These are phyloP conservation scores for Microbotryum scabiosae DNA, from an alignment of 1,284 basidiomycete genomes.

Conservation along the genomic window DNA sequence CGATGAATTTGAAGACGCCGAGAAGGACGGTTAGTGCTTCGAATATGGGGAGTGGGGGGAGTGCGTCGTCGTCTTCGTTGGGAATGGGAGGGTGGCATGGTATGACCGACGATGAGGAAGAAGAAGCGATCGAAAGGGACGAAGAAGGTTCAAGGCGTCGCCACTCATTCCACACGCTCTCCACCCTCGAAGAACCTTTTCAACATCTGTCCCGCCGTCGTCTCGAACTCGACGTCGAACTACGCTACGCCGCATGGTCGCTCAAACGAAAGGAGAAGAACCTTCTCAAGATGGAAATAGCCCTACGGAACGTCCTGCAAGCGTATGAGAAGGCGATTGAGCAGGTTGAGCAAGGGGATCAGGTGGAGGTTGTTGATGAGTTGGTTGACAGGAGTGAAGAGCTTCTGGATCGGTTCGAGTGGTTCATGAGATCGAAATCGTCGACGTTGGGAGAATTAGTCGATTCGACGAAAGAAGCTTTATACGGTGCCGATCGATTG, in stretches of 20 bases:
- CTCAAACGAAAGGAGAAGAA: not conserved
- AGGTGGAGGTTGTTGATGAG: not conserved
- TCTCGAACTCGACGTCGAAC: constrained; percentile 10
- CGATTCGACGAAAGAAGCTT: no score
- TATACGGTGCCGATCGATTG: no score
- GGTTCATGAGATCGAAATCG: no score
- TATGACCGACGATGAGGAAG: not conserved
- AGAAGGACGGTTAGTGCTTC: not conserved
- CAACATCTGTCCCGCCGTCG: not conserved
- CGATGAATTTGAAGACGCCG: not conserved
- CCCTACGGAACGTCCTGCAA: not conserved
- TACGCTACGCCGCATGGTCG: constrained; percentile 3
- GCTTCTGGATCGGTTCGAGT: not conserved
- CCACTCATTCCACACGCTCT: not conserved
- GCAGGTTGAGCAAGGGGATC: not conserved
- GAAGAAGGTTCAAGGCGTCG: not conserved
- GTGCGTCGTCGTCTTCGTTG: not conserved
- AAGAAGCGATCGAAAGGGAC: not conserved
- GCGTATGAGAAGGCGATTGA: not conserved
- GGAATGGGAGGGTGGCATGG: not conserved
- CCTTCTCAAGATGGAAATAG: constrained; percentile 1
- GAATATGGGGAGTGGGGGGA: not conserved
- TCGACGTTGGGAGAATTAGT: no score
- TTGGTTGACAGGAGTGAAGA: not conserved
- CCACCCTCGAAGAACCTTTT: not conserved